These are phyloP conservation scores for Crithidia sp. DNA, from an alignment of 208 protist species.

Conservation along the genomic window DNA sequence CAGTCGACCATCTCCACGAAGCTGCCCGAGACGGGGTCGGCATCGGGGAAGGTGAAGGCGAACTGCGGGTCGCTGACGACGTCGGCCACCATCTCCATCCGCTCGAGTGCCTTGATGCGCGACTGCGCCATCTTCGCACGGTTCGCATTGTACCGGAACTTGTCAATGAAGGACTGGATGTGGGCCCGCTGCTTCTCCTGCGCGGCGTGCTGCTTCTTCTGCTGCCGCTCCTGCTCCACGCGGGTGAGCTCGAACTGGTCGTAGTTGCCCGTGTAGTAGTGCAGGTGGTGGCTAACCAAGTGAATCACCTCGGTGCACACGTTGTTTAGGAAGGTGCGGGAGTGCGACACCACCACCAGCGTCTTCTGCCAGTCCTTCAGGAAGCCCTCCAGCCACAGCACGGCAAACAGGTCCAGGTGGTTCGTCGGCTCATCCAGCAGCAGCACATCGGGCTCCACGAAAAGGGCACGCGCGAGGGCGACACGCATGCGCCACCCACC, in stretches of 20 bases:
- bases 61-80: conserved; percentile 91
- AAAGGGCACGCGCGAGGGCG: conserved; percentile 96
- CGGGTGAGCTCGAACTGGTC: conserved; percentile 92
- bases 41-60: conserved; percentile 91
- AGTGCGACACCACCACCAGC: conserved; percentile 98
- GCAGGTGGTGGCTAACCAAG: conserved; percentile 81
- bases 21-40: conserved; percentile 77
- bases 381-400: conserved; percentile 98
- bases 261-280: conserved; percentile 96
- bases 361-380: conserved; percentile 95
- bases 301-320: conserved; percentile 96
- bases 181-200: conserved; percentile 91
- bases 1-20: conserved; percentile 90
- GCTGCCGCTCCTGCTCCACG: conserved; percentile 88
- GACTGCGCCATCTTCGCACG: conserved; percentile 94
- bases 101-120: conserved; percentile 94
- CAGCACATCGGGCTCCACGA: conserved; percentile 95
- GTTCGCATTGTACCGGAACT: conserved; percentile 92
- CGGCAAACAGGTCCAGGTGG: conserved; percentile 97
- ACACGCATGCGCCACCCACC: conserved; percentile 99
- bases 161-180: conserved; percentile 95
- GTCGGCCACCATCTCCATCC: conserved; percentile 89
- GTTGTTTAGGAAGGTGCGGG: conserved; percentile 96
- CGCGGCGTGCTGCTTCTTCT: conserved; percentile 88
- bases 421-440: conserved; percentile 98